Base-by-base conservation (phyloP, 2,329 filamentous ascomycete species). In the Pestalotiopsis sp. region DNA sequence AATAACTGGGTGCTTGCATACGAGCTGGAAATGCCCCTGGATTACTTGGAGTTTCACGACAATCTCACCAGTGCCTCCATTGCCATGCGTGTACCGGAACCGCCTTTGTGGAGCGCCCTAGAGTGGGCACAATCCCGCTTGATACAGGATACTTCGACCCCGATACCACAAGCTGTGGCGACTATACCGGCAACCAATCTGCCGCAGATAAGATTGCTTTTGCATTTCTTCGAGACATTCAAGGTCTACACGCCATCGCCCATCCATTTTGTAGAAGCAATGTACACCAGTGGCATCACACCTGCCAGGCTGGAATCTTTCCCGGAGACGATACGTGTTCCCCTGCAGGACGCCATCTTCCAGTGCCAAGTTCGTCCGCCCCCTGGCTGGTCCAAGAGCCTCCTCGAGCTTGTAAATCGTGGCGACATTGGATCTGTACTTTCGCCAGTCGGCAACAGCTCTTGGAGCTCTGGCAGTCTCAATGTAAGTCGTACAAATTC, bases 351-450 rank as follows among this genome's bases (percentile, higher is more conserved):
- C 80, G 90, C 92, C 4, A 94, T 98, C 56, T 88, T 91, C n/a
- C 87, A 90, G 71, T 97, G 93, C 72, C 95, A 97, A 78, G 88
- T 90, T n/a, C 88, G 90, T 69, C 95, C 95, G 20, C 93, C 94
- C 11, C 87, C 90, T 0, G 88, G 86, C 1, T 98, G 95, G 94
- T 85, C 88, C 14, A 86, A 86, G 57, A 86, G 89, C 1, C 83
- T 97, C 5, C 85, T 98, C 14, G 86, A 90, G 66, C 83, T 98
- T 4, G 89, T 98, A 13, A 92, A 93, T 66, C 89, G 96, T 69
- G 91, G 93, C 70, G 96, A 98, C 77, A 87, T 98, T 57, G 91
- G 89, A 72, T 85, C 90, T 59, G 85, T 93, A 11, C 83, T 93
- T 64, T 83, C 85, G 49, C 82, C 84, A 6, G 81, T 82, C 56